Evolutionary conservation across 768 basidiomycete species (phyloP), one percentile per base, ranked within the genome.

Genomic region (Mycena leptocephala): DNA sequence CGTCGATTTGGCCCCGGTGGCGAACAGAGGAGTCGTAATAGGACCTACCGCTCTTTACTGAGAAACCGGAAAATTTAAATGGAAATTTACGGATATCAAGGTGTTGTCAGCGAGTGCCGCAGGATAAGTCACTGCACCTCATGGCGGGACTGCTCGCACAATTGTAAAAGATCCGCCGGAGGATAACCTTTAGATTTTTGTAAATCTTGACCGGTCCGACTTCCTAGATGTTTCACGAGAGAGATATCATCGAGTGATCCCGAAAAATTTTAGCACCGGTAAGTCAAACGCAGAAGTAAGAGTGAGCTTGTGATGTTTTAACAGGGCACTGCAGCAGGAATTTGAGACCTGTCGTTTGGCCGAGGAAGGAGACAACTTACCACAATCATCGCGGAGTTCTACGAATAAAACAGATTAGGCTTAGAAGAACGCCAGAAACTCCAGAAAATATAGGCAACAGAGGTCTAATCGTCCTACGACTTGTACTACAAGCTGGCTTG

Each of bases 21-120:
- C 28, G 70, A 72, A 55, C 55, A 46, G 30, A 2, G 59, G 16
- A 46, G 51, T 32, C 24, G 48, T 63, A 41, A 56, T 8, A 66
- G 72, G 58, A 61, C 72, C 64, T 48, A 73, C 72, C 72, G 65
- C 65, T 73, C 53, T 66, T 67, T 59, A 73, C 32, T 73, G 64
- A 73, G 43, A 65, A 73, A n/a, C 72, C 72, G 37, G 63, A 16
- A 5, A 8, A 20, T 30, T 65, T n/a, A 59, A 28, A 53, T 39
- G 39, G 61, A 48, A 32, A 41, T 58, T 28, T 24, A 35, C 37
- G 22, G 46, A 39, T 43, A 46, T 65, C 55, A 43, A 48, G 51
- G 39, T 26, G 33, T 32, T 62, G 32, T 48, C 28, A 3, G 51
- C 41, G 26, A 63, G 26, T 37, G 22, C 39, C 35, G 7, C 32